Conservation (phyloP, 805 yeast genomes). For the Candida dajiaensis region DNA sequence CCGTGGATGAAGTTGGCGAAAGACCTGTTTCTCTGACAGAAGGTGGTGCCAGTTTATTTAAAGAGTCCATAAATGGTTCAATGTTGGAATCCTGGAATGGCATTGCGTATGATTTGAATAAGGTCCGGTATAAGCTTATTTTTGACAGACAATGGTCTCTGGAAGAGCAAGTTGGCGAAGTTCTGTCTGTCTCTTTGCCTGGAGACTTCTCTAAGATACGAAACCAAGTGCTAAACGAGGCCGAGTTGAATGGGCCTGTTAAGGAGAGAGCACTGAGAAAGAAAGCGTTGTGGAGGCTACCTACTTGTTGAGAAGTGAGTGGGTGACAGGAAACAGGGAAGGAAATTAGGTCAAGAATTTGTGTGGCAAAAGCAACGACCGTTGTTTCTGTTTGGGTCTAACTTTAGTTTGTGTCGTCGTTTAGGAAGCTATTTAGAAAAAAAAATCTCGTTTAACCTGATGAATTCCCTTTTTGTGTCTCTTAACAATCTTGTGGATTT, state of each 20-base stretch:
- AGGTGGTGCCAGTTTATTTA: constrained; percentile 1
- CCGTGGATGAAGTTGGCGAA: constrained; percentile 2
- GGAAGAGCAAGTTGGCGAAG: neutral
- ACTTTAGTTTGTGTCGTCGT: neutral
- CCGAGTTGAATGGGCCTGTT: constrained; percentile 16
- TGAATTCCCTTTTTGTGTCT: neutral
- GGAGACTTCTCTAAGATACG: neutral
- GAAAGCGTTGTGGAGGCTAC: neutral
- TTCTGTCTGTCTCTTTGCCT: neutral
- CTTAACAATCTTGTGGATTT: neutral
- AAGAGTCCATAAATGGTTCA: constrained; percentile 10
- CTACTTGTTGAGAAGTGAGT: neutral
- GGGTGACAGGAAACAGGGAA: neutral
- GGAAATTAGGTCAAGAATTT: neutral
- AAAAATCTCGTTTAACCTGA: neutral
- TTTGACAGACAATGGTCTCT: neutral
- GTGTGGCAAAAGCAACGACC: neutral
- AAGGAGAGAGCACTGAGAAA: neutral
- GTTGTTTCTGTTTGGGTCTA: neutral
- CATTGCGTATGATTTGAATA: neutral
- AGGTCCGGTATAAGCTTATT: neutral
- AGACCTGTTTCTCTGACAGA: neutral
- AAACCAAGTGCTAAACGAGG: constrained; percentile 1
- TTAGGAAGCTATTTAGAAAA: neutral
- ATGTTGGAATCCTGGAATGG: constrained; percentile 5